Evolutionary conservation across 139 green algal genomes (phyloP).

Genomic region (Pycnococcus provasolii): DNA sequence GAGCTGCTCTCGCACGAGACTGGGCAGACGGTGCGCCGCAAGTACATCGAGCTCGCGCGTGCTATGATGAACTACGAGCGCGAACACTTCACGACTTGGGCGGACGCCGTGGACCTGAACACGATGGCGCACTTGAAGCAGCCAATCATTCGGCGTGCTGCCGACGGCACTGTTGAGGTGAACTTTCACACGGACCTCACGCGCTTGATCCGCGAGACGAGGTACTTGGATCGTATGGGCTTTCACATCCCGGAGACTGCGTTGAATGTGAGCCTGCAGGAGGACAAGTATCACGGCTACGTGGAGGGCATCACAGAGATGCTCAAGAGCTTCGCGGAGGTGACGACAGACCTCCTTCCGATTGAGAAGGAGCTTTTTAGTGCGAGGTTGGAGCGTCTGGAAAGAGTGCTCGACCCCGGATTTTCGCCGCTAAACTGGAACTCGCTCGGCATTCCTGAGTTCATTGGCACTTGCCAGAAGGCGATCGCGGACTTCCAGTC

Average conservation of each 20-base stretch:
- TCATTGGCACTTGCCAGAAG: slow-evolving; percentile 59
- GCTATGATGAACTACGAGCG: slow-evolving; percentile 79
- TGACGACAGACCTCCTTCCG: slow-evolving; percentile 25
- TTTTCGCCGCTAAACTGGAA: slow-evolving; percentile 82
- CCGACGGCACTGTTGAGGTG: slow-evolving; percentile 40
- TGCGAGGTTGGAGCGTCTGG: slow-evolving; percentile 50
- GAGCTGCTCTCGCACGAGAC: slow-evolving; percentile 32
- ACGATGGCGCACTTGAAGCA: slow-evolving; percentile 59
- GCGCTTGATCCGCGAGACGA: slow-evolving; percentile 64
- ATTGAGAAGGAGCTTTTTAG: slow-evolving; percentile 41
- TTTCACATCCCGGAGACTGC: slow-evolving; percentile 69
- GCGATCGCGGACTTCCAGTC: slow-evolving; percentile 58
- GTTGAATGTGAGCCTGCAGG: slow-evolving; percentile 67
- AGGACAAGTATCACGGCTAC: slow-evolving; percentile 58
- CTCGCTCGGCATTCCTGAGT: slow-evolving; percentile 71
- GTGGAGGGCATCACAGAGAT: slow-evolving; percentile 61
- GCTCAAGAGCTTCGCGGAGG: slow-evolving; percentile 60
- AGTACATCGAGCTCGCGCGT: slow-evolving; percentile 59
- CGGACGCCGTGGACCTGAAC: slow-evolving; percentile 45
- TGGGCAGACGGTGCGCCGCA: slow-evolving; percentile 41
- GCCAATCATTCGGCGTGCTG: slow-evolving; percentile 50
- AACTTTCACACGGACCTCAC: slow-evolving; percentile 67
- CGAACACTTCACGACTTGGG: slow-evolving; percentile 56
- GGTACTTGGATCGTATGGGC: slow-evolving; percentile 76
- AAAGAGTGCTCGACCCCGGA: slow-evolving; percentile 56